Evolutionary conservation across 352 stramenopile species (phyloP), one percentile per base, ranked within the genome.

Genomic region (Phytopythium vexans): DNA sequence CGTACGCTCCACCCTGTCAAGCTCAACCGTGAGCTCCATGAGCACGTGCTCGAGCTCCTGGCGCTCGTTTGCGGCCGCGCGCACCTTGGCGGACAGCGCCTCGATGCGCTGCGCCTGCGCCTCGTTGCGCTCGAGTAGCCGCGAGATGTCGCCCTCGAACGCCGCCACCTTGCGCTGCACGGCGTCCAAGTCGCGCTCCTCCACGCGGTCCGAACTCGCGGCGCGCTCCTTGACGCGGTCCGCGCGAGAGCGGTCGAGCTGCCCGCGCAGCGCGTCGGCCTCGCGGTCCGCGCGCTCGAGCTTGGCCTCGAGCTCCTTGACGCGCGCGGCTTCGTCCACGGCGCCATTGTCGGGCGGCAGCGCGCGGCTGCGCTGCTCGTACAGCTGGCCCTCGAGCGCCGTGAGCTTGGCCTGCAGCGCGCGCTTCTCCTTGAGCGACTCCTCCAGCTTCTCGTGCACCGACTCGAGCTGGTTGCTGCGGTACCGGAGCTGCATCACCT

Each of bases 401-500:
- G 80, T 89, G n/a, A 92, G 57, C 59, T 92, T 92, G 34, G 87
- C 82, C 51, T 90, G 70, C 4, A 92, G 56, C 34, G 82, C 82
- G 15, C 82, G 77, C 43, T 92, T 92, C 54, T 89, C 82, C 56
- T 89, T 90, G 15, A 89, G 54, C n/a, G 75, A 66, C 0, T 86
- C 74, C 46, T 92, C 82, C 1, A 89, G 63, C 39, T 77, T 72
- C 39, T 90, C 75, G 41, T 88, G 58, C 3, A 88, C 68, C 40
- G 71, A 85, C 39, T 89, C 82, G 10, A 89, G 65, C 54, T 88
- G 80, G 49, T 92, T 92, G 39, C 79, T 90, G 34, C 82, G 82
- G 66, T 89, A 92, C 0, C 79, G 82, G 15, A 92, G 73, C 65
- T 90, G 77, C 82, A 92, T 92, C 10, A 88, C 79, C 47, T 92